A percentile compares a stretch with the other conserved stretches of the same genome.
Evolutionary conservation across 2,329 filamentous ascomycete species (phyloP).

Genomic region (Mollisiaceae sp.): DNA sequence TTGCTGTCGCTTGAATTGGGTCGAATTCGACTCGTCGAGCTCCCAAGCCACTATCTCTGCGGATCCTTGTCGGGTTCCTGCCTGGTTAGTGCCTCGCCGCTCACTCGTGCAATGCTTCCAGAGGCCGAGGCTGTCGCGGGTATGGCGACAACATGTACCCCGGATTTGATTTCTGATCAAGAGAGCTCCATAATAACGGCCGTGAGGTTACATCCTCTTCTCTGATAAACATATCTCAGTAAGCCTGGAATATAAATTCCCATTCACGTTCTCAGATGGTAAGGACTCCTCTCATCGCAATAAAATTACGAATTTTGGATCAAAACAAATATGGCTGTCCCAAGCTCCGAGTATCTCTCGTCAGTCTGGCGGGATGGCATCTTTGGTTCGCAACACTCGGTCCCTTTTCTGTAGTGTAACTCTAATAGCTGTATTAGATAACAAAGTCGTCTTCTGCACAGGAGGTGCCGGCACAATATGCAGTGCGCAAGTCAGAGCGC

Average conservation of each 20-base stretch:
- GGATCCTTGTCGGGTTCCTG: slow-evolving; percentile 14
- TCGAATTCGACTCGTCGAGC: slow-evolving; percentile 7
- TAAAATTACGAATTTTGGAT: background rate
- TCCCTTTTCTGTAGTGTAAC: background rate
- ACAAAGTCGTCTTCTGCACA: slow-evolving; percentile 92
- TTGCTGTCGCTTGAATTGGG: slow-evolving; percentile 1
- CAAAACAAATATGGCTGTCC: slow-evolving; percentile 47
- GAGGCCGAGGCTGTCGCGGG: slow-evolving; percentile 16
- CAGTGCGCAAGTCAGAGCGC: slow-evolving; percentile 87
- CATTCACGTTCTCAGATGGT: background rate
- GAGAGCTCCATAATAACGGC: slow-evolving; percentile 15
- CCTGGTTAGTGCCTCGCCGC: slow-evolving; percentile 21
- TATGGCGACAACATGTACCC: slow-evolving; percentile 8
- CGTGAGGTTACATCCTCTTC: slow-evolving; percentile 12
- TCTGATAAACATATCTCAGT: background rate
- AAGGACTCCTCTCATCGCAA: background rate
- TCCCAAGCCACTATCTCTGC: slow-evolving; percentile 4
- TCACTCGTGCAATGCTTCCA: background rate
- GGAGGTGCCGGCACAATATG: slow-evolving; percentile 94
- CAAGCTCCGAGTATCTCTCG: slow-evolving; percentile 78
- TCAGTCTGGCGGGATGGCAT: slow-evolving; percentile 86
- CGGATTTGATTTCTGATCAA: slow-evolving; percentile 15
- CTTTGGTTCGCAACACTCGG: slow-evolving; percentile 64
- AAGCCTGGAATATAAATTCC: slow-evolving; percentile 5
- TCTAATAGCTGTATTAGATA: slow-evolving; percentile 57